Percentiles rank a stretch among this genome's conserved stretches.
phyloP scores from a whole-genome alignment of 1,284 basidiomycete genomes.

The Abortiporus biennis region DNA sequence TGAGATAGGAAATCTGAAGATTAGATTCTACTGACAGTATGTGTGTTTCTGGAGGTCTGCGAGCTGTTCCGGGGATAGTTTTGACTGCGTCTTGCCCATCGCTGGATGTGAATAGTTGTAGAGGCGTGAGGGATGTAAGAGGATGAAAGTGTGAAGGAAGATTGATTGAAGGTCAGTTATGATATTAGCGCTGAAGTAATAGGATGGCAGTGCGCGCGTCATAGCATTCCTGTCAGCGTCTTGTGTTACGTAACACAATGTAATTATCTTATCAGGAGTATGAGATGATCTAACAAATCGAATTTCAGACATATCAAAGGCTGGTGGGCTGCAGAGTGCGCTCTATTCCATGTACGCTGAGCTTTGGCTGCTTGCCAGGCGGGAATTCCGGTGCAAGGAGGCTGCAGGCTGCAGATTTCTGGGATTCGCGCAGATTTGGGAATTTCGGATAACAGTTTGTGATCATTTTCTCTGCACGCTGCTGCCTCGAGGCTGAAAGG shows the following conservation, averaged over 20 bases:
- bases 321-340: too few species aligned
- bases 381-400: too few species aligned
- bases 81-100: slow-evolving; percentile 98
- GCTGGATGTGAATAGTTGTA: too few species aligned
- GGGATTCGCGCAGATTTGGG: too few species aligned
- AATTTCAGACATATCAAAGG: too few species aligned
- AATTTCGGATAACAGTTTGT: slow-evolving; percentile 14
- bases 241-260: too few species aligned
- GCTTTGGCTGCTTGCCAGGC: too few species aligned
- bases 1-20: slow-evolving; percentile 11
- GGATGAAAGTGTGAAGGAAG: slow-evolving; percentile 6
- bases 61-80: slow-evolving; percentile 93
- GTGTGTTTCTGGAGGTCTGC: slow-evolving; percentile 97
- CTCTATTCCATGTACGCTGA: too few species aligned
- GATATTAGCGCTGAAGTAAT: background rate
- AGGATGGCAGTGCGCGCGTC: slow-evolving; percentile 1
- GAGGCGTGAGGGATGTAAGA: slow-evolving; percentile 11
- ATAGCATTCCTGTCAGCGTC: too few species aligned
- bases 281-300: too few species aligned
- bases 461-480: slow-evolving; percentile 21
- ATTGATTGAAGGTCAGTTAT: background rate
- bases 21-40: slow-evolving; percentile 71
- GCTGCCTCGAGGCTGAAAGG: slow-evolving; percentile 28
- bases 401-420: too few species aligned
- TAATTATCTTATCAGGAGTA: too few species aligned